Evolutionary conservation across 257 asterid species (phyloP), one percentile per base, ranked within the genome.

Genomic region (Cordia subcordata): DNA sequence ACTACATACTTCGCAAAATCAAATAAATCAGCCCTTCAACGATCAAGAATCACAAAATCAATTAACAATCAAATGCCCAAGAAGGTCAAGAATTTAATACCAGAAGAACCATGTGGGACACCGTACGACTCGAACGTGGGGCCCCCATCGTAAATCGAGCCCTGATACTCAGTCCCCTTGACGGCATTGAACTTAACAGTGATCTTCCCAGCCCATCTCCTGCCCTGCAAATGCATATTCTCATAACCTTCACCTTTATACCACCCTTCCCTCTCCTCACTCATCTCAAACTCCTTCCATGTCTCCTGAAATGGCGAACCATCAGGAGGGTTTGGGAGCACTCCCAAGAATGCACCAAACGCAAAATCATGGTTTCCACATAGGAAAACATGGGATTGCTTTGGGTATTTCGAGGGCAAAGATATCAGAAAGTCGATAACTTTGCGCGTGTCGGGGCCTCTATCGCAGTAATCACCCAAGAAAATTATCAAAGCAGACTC

Each of bases 401-500:
- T 73, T 16, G 99, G 91, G 84, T 92, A 92, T 17, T 66, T 79
- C 1, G 78, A 71, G 13, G 94, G 96, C 57, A 92, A 46, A 1
- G 99, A 68, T 23, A 86, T 86, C 33, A 92, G 46, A 75, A 92
- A 92, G 65, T 92, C 93, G 1, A 92, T 4, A 55, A 86, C 99
- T 67, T 75, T 32, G 33, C 61, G 61, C 5, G 96, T 84, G 38
- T 82, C 60, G 4, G 89, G 86, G 0, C 98, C 98, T 53, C 98
- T 77, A 49, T 92, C 98, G 65, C 98, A 88, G 9, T 88, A 92
- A 81, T 92, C 96, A 19, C 99, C 99, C 77, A 92, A 63, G 89
- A 92, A 92, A 63, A 92, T 78, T 22, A 88, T 20, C 4, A 72
- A 83, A 39, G 98, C 94, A 3, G 94, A 55, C 32, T 72, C 61